Evolutionary conservation across 495 filamentous ascomycete genomes (phyloP).

Genomic region (Podospora sp.): DNA sequence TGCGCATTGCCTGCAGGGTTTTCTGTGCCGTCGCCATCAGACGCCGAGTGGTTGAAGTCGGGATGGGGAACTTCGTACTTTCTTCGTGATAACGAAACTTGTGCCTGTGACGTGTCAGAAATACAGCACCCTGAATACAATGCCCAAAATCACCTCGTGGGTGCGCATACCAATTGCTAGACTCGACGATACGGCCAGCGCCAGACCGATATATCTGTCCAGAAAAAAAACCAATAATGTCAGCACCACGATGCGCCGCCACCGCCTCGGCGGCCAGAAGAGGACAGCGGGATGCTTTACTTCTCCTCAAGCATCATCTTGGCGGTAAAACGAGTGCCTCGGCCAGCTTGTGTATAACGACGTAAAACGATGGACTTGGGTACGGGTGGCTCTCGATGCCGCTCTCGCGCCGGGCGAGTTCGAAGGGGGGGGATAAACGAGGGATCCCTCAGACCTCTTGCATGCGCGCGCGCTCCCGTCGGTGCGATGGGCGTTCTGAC

Average conservation of each 20-base stretch:
- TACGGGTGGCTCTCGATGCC: constrained; percentile 4
- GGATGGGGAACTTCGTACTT: constrained; percentile 53
- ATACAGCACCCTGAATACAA: background rate
- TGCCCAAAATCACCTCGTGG: background rate
- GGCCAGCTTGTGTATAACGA: constrained; percentile 19
- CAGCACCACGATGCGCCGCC: constrained; percentile 22
- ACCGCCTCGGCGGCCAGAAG: background rate
- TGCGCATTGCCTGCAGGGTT: background rate
- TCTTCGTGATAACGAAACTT: constrained; percentile 94
- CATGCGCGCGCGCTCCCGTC: background rate
- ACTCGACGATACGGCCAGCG: constrained; percentile 86
- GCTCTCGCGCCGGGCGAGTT: constrained; percentile 27
- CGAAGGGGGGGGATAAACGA: constrained; percentile 8
- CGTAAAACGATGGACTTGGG: constrained; percentile 15
- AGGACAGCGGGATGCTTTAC: constrained; percentile 55
- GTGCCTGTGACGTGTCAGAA: constrained; percentile 60
- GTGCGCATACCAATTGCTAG: constrained; percentile 82
- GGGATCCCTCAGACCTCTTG: constrained; percentile 9
- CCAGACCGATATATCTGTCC: constrained; percentile 83
- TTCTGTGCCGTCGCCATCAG: background rate
- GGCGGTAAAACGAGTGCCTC: constrained; percentile 39
- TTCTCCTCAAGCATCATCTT: constrained; percentile 81
- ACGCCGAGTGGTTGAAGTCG: background rate
- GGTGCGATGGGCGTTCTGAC: background rate
- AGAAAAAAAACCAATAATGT: constrained; percentile 21